Base-by-base conservation (phyloP, 768 basidiomycete species). In the Tricholomella constricta region DNA sequence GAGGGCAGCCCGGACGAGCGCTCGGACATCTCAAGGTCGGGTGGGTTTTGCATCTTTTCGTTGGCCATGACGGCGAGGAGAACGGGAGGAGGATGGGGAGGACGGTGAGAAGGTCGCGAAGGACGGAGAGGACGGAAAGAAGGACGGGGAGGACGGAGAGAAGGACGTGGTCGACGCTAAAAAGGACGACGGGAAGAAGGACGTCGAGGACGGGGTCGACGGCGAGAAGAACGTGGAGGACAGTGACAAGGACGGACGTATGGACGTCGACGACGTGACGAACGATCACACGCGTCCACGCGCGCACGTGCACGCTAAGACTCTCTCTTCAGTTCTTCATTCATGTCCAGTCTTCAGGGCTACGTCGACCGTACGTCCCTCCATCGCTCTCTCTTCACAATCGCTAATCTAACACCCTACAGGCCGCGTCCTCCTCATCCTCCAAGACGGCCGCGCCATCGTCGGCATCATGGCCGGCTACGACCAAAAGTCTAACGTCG, bases 401-500 rank as follows among this genome's bases (percentile, higher is more conserved):
- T 35, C 14, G 34, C 42, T 50, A 10, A 51, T 17, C 29, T 38
- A 26, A 36, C 40, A 15, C 17, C 4, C 2, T 11, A 26, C 65
- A 94, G 92, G 88, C 62, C 90, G 87, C 69, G 94, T 98, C 61
- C 82, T 95, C 54, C 85, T 98, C 66, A 85, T 98, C 58, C 86
- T 98, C 29, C 94, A 98, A 78, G 96, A 99, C 69, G 96, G 96
- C 46, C 85, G 96, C 63, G 85, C 89, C 36, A 97, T 98, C 68
- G 86, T 96, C 61, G 96, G 96, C 62, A 81, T 85, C 22, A 81
- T 99, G 70, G 88, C 88, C 34, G 96, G 96, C 45, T 95, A 83
- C 63, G 97, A 99, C 78, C 88, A 94, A 71, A 93, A 92, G 71
- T 93, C 93, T 27, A 98, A 98, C 70, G 84, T 98, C 64, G 94